Percentiles rank a stretch among this genome's conserved stretches.
phyloP scores from a whole-genome alignment of 345 rosid species.

The Iberis pinnata region DNA sequence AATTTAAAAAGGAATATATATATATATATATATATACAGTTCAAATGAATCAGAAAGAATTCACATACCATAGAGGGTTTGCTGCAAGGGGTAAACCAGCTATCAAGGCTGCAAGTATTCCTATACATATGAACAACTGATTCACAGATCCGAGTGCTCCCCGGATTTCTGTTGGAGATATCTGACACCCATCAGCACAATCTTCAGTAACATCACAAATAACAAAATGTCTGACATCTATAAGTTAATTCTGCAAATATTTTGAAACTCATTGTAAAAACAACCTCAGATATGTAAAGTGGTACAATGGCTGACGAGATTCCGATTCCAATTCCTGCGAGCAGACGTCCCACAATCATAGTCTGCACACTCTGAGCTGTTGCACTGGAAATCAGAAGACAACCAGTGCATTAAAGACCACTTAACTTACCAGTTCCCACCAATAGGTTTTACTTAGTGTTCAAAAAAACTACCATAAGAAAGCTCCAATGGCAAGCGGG shows the following conservation, averaged over 20 bases:
- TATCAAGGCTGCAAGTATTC: conserved; percentile 89
- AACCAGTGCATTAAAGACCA: conserved; percentile 18
- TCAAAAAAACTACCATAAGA: conserved; percentile 51
- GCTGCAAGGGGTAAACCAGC: conserved; percentile 95
- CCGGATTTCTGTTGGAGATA: conserved; percentile 96
- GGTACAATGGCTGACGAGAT: conserved; percentile 96
- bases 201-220: conserved; percentile 13
- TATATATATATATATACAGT: neutral
- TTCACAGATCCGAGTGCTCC: conserved; percentile 95
- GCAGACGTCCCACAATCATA: conserved; percentile 92
- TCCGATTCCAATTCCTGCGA: conserved; percentile 96
- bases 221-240: neutral
- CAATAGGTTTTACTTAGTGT: neutral
- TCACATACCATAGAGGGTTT: conserved; percentile 68
- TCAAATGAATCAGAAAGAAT: neutral
- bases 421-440: neutral
- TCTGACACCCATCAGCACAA: conserved; percentile 37
- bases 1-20: neutral
- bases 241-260: neutral
- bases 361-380: conserved; percentile 84
- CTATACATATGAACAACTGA: conserved; percentile 92
- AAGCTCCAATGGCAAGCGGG: conserved; percentile 78
- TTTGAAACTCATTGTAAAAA: neutral
- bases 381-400: conserved; percentile 44
- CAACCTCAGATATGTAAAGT: conserved; percentile 96